phyloP scores from a whole-genome alignment of 495 filamentous ascomycete genomes.

The Elaphomyces granulatus region DNA sequence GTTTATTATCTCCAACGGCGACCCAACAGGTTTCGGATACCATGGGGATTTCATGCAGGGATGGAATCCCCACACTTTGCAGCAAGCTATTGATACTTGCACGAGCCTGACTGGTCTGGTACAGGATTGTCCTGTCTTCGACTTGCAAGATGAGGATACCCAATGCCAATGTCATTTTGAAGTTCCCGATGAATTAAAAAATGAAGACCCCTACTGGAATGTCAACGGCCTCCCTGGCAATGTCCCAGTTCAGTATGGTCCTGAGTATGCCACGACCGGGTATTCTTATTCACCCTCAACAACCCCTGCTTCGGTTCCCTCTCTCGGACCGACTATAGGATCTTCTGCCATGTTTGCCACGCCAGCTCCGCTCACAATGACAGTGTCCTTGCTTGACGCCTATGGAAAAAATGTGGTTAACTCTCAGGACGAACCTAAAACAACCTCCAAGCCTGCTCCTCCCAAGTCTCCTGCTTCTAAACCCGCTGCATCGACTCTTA shows the following conservation, averaged over 20 bases:
- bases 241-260: slow-evolving; percentile 36
- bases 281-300: slow-evolving; percentile 2
- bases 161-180: slow-evolving; percentile 30
- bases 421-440: no score
- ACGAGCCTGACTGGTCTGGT: slow-evolving; percentile 39
- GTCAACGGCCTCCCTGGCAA: slow-evolving; percentile 37
- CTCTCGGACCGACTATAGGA: slow-evolving; percentile 1
- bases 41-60: slow-evolving; percentile 79
- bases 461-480: slow-evolving; percentile 3
- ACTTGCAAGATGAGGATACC: slow-evolving; percentile 31
- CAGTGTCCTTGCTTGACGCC: neutral
- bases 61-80: slow-evolving; percentile 46
- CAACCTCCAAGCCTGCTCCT: slow-evolving; percentile 3
- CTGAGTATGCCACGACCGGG: slow-evolving; percentile 30
- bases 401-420: no score
- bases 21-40: slow-evolving; percentile 66
- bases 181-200: slow-evolving; percentile 26
- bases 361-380: neutral
- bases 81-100: slow-evolving; percentile 32
- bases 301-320: slow-evolving; percentile 6
- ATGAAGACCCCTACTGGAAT: slow-evolving; percentile 23
- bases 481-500: slow-evolving; percentile 13
- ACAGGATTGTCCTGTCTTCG: slow-evolving; percentile 44
- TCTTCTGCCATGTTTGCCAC: neutral
- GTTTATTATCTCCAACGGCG: slow-evolving; percentile 74